These are phyloP conservation scores for Sporothrix inflata DNA, from an alignment of 2,329 filamentous ascomycete genomes.

Conservation along the genomic window DNA sequence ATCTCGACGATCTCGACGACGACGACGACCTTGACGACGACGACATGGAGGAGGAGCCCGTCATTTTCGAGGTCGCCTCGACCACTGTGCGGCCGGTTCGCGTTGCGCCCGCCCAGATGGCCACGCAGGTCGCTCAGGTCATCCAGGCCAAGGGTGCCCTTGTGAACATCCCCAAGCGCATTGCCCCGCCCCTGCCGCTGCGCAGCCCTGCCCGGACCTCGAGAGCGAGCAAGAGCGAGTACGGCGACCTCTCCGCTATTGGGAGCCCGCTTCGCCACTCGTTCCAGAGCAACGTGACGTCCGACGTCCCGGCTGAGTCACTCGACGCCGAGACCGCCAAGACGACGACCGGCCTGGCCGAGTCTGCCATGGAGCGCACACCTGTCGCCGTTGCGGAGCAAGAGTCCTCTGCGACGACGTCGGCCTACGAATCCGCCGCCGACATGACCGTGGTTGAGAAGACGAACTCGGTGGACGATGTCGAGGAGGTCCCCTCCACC, in stretches of 20 bases:
- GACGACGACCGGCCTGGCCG: background rate
- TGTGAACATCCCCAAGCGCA: conserved; percentile 81
- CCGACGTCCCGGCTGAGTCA: background rate
- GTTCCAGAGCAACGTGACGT: conserved; percentile 42
- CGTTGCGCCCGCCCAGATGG: conserved; percentile 65
- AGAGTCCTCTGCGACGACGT: conserved; percentile 23
- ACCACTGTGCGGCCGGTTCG: conserved; percentile 60
- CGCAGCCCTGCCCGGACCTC: conserved; percentile 72
- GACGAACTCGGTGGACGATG: conserved; percentile 5
- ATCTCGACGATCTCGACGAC: conserved; percentile 38
- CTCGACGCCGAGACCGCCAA: background rate
- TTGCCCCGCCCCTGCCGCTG: conserved; percentile 75
- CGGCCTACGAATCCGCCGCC: conserved; percentile 26
- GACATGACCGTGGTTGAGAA: conserved; percentile 22
- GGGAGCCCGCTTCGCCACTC: conserved; percentile 57
- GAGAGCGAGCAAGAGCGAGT: conserved; percentile 56
- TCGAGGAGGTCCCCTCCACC: background rate
- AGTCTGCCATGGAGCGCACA: background rate
- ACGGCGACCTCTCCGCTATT: conserved; percentile 61
- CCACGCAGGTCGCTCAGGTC: conserved; percentile 68
- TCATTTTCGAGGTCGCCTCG: conserved; percentile 69
- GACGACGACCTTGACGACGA: conserved; percentile 48
- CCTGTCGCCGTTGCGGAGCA: background rate
- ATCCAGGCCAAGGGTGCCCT: conserved; percentile 75
- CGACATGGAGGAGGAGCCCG: conserved; percentile 63